A percentile compares a stretch with the other conserved stretches of the same genome.
These are phyloP conservation scores for Coccomyxa subellipsoidea DNA, from an alignment of 163 green algal species.

Conservation along the genomic window DNA sequence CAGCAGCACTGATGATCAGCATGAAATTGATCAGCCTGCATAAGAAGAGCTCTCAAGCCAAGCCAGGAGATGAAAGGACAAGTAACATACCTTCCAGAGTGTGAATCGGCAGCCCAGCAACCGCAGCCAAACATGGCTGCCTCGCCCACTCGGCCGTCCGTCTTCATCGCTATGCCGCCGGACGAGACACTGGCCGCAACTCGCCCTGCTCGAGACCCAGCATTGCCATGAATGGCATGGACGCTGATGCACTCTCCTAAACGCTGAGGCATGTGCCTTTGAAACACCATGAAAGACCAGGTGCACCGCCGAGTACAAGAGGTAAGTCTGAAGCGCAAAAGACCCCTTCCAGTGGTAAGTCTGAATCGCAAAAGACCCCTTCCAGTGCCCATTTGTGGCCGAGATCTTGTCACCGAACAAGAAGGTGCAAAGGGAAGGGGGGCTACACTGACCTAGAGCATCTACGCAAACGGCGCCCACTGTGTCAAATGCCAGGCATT, in stretches of 20 bases:
- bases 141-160: slow-evolving; percentile 72
- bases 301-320: background rate
- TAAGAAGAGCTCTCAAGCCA: too few relatives aligned
- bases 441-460: background rate
- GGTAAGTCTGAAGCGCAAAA: background rate
- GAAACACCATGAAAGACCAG: background rate
- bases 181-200: slow-evolving; percentile 74
- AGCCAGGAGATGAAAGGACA: too few relatives aligned
- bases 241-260: too few relatives aligned
- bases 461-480: slow-evolving; percentile 52
- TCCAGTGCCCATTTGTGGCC: too few relatives aligned
- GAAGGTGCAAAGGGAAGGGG: too few relatives aligned
- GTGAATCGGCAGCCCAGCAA: slow-evolving; percentile 42
- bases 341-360: background rate
- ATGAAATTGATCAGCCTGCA: too few relatives aligned
- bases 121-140: slow-evolving; percentile 69
- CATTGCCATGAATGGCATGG: background rate
- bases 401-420: too few relatives aligned
- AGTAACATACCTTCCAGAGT: background rate
- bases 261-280: too few relatives aligned
- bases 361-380: background rate
- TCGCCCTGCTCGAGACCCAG: slow-evolving; percentile 26
- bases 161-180: slow-evolving; percentile 80
- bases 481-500: slow-evolving; percentile 41
- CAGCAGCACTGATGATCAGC: too few relatives aligned